Base-by-base conservation (phyloP, 768 basidiomycete genomes). In the Suillus americanus region DNA sequence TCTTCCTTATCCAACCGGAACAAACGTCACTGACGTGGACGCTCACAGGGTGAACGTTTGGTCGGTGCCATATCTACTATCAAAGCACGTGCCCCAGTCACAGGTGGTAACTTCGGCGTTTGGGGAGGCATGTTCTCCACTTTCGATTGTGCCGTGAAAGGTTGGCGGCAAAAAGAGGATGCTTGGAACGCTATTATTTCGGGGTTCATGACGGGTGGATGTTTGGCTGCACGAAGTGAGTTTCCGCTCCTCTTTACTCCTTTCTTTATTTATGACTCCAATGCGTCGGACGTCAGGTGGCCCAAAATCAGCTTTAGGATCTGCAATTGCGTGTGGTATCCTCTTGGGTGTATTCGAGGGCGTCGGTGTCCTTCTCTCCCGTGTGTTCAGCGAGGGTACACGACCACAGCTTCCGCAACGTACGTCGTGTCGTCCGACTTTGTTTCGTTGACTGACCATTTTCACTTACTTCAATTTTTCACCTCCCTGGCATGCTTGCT, bases 161-260 rank as follows among this genome's bases (percentile, higher is more conserved):
- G 95, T 16, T 94, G 88, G 82, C 85, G 95, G 75, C 95, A 97
- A 81, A 97, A 98, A 76, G 95, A 97, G 79, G 96, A 97, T 77
- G 92, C 97, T 60, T 99, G 95, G 95, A 99, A 99, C 74, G 95
- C 95, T 48, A 99, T 99, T 72, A 90, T 97, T 60, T 95, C 95
- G 30, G 97, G 97, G 53, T 99, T 99, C 81, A 86, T 97, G 89
- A 99, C 97, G 12, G 97, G 97, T 78, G 97, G 97, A 62, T 96
- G 93, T 76, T 79, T 98, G 62, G 97, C 97, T 64, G 86, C 92
- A 66, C 86, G 97, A 81, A 94, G 97, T 97, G 77, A 79, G 93
- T 89, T 37, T 25, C 10, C 37, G 33, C 12, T 33, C 13, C 6
- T 30, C 51, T 14, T 28, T 13, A 37, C 6, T 37, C 30, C 54